phyloP scores from a whole-genome alignment of 2,329 filamentous ascomycete genomes.

The Aspergillus sp. region DNA sequence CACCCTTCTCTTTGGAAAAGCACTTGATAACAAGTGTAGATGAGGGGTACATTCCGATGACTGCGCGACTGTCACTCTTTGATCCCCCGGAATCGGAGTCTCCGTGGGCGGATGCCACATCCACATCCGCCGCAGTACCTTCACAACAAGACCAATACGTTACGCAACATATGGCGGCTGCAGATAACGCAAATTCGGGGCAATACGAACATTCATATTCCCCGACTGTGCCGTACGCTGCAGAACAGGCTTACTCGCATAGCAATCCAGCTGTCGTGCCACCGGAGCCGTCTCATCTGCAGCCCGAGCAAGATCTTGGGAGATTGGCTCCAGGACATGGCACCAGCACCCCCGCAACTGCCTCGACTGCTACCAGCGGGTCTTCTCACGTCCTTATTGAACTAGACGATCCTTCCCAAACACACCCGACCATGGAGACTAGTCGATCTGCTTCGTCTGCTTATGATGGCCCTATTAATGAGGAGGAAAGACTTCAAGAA shows the following conservation, averaged over 20 bases:
- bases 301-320: slow-evolving; percentile 9
- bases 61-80: slow-evolving; percentile 37
- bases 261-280: background rate
- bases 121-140: slow-evolving; percentile 11
- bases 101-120: slow-evolving; percentile 26
- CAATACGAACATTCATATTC: slow-evolving; percentile 15
- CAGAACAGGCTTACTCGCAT: slow-evolving; percentile 3
- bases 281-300: slow-evolving; percentile 4
- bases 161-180: background rate
- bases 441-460: slow-evolving; percentile 12
- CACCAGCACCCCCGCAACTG: slow-evolving; percentile 19
- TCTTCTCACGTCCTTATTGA: slow-evolving; percentile 36
- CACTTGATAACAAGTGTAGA: slow-evolving; percentile 14
- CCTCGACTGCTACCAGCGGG: slow-evolving; percentile 25
- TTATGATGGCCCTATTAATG: slow-evolving; percentile 4
- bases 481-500: background rate
- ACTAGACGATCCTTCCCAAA: slow-evolving; percentile 17
- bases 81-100: slow-evolving; percentile 26
- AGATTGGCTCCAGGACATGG: slow-evolving; percentile 18
- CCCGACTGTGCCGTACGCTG: background rate
- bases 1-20: background rate
- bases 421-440: slow-evolving; percentile 9
- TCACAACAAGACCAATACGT: background rate
- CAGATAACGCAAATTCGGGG: slow-evolving; percentile 1
- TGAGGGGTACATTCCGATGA: slow-evolving; percentile 42